Evolutionary conservation across 2,329 filamentous ascomycete species (phyloP), one percentile per base, ranked within the genome.

Genomic region (Colletotrichum cordylinicola): DNA sequence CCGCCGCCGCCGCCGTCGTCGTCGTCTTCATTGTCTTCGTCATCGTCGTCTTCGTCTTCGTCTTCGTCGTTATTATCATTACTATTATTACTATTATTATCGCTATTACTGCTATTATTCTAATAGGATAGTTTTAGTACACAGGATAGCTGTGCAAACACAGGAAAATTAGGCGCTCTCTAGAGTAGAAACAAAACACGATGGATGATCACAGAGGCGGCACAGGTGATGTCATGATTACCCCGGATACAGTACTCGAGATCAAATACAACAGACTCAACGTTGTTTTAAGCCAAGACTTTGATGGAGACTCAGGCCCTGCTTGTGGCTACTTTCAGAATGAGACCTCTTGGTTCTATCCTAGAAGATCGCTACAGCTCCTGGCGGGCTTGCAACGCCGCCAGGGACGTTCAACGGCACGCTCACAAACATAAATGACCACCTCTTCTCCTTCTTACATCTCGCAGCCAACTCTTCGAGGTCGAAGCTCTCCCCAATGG

Each of bases 391-490:
- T 24, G 84, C 85, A 3, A 88, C 84, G 8, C 85, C 86, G 1
- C 87, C 87, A 33, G 85, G 85, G 74, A 88, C 86, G 67, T 90
- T 89, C 43, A 90, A 80, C 2, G 88, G 88, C 64, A 86, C 82
- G 24, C 86, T 88, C 2, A 85, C 84, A 24, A 91, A 80, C 75
- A 91, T 90, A 75, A 91, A 91, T 0, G 82, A 83, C 85, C 87
- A 90, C 16, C 87, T 81, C 15, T 84, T 85, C 8, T 86, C 84
- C 75, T 88, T 85, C 75, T 90, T 90, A 82, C 92, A 92, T 2
- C 84, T 88, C 85, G 88, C 80, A 15, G 81, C 81, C 61, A 85
- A 75, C 27, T 72, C 80, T 69, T 84, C 82, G 29, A 84, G 70
- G 48, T 85, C 82, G 35, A 84, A 84, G 1, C 83, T 72, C 60